Base-by-base conservation (phyloP, 2,329 filamentous ascomycete species). In the Didymella sp. region DNA sequence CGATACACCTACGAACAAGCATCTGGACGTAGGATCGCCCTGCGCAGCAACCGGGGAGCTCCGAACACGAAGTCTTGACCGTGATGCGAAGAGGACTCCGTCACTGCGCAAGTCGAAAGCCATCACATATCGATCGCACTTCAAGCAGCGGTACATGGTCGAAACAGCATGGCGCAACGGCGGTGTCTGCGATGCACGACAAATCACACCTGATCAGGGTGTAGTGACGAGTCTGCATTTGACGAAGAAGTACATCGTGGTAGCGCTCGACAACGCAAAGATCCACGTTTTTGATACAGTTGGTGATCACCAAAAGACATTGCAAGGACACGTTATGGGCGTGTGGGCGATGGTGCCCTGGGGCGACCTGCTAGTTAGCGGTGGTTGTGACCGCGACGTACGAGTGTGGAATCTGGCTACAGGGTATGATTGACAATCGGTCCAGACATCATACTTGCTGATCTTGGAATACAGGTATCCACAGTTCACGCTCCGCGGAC, bases 301-400 rank as follows among this genome's bases (percentile, higher is more conserved):
- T 64, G 95, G 95, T 30, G 88, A 92, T 66, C 87, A 92, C 62
- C 88, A 96, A 68, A 91, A 92, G 74, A 96, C 92, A 2, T 80
- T 99, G 25, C 89, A 95, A 72, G 95, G 95, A 11, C 95, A 99
- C 79, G 91, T 98, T 41, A 99, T 99, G 95, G 95, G 95, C 37
- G 95, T 99, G 19, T 99, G 95, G 95, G 95, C 95, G 45, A 98
- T 99, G 94, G 92, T 99, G 22, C 95, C 95, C 6, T 97, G 93
- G 91, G 94, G 91, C 58, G 94, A 99, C 74, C 89, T 91, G 50
- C 83, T 99, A 59, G 95, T 99, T 58, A 97, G 92, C 69, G 95
- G 95, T 68, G 95, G 95, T 6, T 99, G 95, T 74, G 95, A 99
- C 79, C 87, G 95, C 59, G 95, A 99, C 73, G 95, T 99, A 25